These are phyloP conservation scores for Gnetum montanum DNA, from an alignment of 75 land plant genomes.

Conservation along the genomic window DNA sequence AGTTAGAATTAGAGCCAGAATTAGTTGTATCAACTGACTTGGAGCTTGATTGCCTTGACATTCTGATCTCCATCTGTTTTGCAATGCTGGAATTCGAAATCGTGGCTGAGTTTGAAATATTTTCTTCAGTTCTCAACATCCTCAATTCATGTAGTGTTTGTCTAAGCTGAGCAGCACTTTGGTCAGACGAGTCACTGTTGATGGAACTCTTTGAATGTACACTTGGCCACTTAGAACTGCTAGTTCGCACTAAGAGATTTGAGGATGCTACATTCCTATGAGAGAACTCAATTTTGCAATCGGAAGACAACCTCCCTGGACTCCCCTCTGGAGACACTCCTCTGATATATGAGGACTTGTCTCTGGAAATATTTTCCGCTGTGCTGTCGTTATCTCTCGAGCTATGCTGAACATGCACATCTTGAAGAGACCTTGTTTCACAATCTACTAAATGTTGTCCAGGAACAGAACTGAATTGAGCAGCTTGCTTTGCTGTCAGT, in stretches of 20 bases:
- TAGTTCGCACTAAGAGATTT: slow-evolving; percentile 33
- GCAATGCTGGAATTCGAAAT: slow-evolving; percentile 23
- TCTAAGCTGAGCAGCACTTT: slow-evolving; percentile 26
- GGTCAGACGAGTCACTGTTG: slow-evolving; percentile 21
- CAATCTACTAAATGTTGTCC: not conserved
- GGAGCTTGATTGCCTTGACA: slow-evolving; percentile 17
- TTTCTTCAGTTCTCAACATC: slow-evolving; percentile 24
- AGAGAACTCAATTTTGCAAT: slow-evolving; percentile 15
- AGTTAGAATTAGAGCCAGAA: slow-evolving; percentile 7
- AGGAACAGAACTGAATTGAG: not conserved
- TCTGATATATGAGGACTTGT: not conserved
- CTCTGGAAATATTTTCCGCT: not conserved
- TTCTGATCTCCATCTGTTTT: slow-evolving; percentile 24
- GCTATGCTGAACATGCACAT: too few relatives aligned
- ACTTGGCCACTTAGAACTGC: slow-evolving; percentile 48
- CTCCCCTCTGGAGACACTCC: not conserved
- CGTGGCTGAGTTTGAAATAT: slow-evolving; percentile 33
- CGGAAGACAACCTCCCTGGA: slow-evolving; percentile 1
- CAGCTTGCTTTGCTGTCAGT: slow-evolving; percentile 1
- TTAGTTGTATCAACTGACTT: slow-evolving; percentile 25
- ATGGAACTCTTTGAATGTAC: slow-evolving; percentile 34
- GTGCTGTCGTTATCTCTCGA: not conserved
- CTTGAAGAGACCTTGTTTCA: not conserved
- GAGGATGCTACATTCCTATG: slow-evolving; percentile 42
- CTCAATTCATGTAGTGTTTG: slow-evolving; percentile 12